phyloP scores from a whole-genome alignment of 495 filamentous ascomycete species.

The Penicillium steckii region DNA sequence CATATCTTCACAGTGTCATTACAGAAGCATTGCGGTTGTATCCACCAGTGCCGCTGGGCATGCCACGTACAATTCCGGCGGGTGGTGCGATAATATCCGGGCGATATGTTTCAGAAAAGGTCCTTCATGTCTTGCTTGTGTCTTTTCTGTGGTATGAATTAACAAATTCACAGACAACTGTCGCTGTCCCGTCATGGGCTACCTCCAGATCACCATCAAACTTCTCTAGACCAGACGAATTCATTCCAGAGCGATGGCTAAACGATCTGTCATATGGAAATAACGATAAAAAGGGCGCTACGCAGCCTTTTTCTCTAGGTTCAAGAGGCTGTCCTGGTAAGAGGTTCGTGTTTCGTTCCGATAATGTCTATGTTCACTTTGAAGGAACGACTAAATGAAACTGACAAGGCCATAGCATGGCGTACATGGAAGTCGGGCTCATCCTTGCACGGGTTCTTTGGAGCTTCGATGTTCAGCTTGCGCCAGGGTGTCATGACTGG shows the following conservation, averaged over 20 bases:
- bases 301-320: constrained; percentile 38
- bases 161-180: constrained; percentile 35
- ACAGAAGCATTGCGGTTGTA: constrained; percentile 56
- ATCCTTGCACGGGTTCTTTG: neutral
- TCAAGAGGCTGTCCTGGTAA: constrained; percentile 56
- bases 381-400: neutral
- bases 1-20: constrained; percentile 52
- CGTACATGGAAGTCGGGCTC: neutral
- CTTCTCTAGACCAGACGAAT: constrained; percentile 44
- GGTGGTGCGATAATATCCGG: constrained; percentile 45
- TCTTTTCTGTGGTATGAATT: neutral
- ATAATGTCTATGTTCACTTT: neutral
- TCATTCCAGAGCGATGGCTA: constrained; percentile 51
- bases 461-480: neutral
- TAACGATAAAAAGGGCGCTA: constrained; percentile 27
- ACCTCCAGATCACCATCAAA: constrained; percentile 35
- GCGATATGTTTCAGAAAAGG: constrained; percentile 31
- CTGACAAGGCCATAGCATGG: neutral
- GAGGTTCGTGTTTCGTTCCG: neutral
- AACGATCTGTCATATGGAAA: constrained; percentile 23
- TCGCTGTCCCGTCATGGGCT: constrained; percentile 43
- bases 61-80: constrained; percentile 40
- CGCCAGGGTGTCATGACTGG: neutral
- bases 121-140: neutral
- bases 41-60: constrained; percentile 47